Evolutionary conservation across 2,329 filamentous ascomycete genomes (phyloP).

Genomic region (Phialophora chinensis): DNA sequence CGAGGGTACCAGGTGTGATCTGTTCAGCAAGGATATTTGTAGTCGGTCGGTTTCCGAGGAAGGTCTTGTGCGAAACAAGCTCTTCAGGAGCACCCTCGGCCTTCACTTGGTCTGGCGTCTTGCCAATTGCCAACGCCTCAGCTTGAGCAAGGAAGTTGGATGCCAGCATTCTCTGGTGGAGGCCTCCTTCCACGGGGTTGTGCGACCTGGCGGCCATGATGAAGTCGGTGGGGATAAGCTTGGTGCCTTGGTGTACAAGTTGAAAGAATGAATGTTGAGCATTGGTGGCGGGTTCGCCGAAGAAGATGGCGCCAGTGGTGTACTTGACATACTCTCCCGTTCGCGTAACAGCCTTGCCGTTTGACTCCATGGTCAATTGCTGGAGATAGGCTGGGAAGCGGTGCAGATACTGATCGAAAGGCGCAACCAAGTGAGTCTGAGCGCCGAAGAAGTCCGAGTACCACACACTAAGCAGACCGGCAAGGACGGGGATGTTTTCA

Average conservation of each 20-base stretch:
- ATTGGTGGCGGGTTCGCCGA: constrained; percentile 98
- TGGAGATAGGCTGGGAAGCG: constrained; percentile 99
- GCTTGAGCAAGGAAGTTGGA: constrained; percentile 59
- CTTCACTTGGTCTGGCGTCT: constrained; percentile 56
- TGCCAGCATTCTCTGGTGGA: constrained; percentile 77
- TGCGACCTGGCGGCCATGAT: constrained; percentile 95
- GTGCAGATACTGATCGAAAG: constrained; percentile 99
- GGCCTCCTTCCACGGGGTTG: constrained; percentile 89
- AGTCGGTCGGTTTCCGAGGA: constrained; percentile 95
- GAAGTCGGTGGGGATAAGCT: constrained; percentile 98
- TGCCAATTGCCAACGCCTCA: constrained; percentile 61
- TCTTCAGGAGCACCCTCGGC: constrained; percentile 55
- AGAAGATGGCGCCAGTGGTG: constrained; percentile 93
- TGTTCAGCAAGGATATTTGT: constrained; percentile 91
- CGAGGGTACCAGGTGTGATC: constrained; percentile 92
- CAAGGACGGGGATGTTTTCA: constrained; percentile 92
- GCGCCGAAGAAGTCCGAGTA: constrained; percentile 99
- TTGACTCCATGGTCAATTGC: constrained; percentile 99
- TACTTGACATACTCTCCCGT: constrained; percentile 90
- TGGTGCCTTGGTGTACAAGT: constrained; percentile 97
- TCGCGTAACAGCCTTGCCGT: constrained; percentile 95
- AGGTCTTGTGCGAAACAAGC: constrained; percentile 96
- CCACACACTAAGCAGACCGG: constrained; percentile 94
- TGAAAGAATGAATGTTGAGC: constrained; percentile 99
- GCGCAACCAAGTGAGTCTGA: constrained; percentile 95